These are phyloP conservation scores for Geotrichum ghanense DNA, from an alignment of 805 yeast species.

Conservation along the genomic window DNA sequence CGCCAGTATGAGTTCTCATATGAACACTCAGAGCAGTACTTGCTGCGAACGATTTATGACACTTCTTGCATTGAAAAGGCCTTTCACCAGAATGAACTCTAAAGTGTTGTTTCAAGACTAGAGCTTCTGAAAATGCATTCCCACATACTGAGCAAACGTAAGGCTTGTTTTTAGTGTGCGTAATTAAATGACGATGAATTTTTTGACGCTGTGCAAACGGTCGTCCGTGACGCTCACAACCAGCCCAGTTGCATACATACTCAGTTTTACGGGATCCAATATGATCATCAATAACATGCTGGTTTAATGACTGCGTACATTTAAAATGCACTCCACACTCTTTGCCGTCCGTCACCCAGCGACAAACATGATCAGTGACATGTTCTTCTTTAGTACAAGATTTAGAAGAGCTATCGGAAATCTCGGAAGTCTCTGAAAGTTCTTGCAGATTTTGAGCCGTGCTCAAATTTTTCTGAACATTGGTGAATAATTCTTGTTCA, in stretches of 20 bases:
- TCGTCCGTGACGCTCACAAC: conserved; percentile 52
- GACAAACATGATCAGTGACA: conserved; percentile 22
- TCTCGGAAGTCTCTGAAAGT: conserved; percentile 3
- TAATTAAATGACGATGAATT: conserved; percentile 71
- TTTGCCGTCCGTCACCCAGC: conserved; percentile 28
- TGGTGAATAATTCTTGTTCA: not conserved
- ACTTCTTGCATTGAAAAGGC: conserved; percentile 63
- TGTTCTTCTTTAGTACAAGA: conserved; percentile 14
- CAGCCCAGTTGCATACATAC: conserved; percentile 69
- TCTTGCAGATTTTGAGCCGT: not conserved
- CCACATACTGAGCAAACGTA: conserved; percentile 60
- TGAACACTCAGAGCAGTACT: conserved; percentile 77
- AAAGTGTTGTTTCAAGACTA: conserved; percentile 69
- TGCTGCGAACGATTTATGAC: conserved; percentile 74
- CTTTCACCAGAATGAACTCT: conserved; percentile 84
- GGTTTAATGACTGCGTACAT: conserved; percentile 50
- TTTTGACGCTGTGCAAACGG: conserved; percentile 78
- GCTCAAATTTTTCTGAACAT: not conserved
- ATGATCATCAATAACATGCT: conserved; percentile 59
- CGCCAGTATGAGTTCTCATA: conserved; percentile 79
- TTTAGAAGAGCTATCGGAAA: not conserved
- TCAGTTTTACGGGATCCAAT: conserved; percentile 60
- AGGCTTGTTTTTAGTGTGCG: conserved; percentile 80
- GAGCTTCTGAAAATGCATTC: conserved; percentile 62
- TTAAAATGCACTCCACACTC: conserved; percentile 42